Conservation (phyloP, 2,329 filamentous ascomycete species). For the Arthrobotrys entomopaga region DNA sequence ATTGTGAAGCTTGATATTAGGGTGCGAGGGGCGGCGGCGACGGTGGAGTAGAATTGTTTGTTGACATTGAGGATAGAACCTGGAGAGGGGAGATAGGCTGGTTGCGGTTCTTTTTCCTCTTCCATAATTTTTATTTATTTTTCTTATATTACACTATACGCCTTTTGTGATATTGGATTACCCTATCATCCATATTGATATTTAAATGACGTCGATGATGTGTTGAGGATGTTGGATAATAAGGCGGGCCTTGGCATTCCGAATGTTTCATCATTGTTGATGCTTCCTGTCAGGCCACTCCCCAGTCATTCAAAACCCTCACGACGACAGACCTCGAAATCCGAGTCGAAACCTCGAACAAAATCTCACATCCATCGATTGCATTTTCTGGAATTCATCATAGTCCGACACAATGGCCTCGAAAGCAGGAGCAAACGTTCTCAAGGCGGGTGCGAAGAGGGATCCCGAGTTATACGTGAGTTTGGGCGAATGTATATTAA, state of each 20-base stretch:
- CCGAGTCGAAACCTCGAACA: constrained; percentile 37
- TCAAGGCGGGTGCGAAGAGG: constrained; percentile 73
- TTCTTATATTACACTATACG: too few relatives aligned
- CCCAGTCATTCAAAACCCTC: constrained; percentile 18
- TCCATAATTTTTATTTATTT: too few relatives aligned
- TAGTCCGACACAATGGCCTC: constrained; percentile 44
- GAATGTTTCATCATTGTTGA: constrained; percentile 52
- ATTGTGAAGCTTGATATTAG: constrained; percentile 21
- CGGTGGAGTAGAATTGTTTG: constrained; percentile 22
- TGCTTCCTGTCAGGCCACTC: constrained; percentile 47
- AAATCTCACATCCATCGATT: constrained; percentile 20
- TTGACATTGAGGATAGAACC: constrained; percentile 34
- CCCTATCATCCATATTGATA: not conserved
- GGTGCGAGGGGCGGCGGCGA: constrained; percentile 20
- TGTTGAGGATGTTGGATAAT: constrained; percentile 45
- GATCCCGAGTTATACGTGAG: constrained; percentile 81
- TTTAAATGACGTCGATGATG: constrained; percentile 8
- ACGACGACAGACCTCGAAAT: constrained; percentile 20
- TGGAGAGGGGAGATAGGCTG: constrained; percentile 24
- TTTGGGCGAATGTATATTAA: constrained; percentile 8
- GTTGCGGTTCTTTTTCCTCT: constrained; percentile 24
- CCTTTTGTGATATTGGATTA: not conserved
- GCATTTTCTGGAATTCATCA: constrained; percentile 5
- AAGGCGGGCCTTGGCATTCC: constrained; percentile 25
- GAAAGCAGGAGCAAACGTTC: constrained; percentile 57